Evolutionary conservation across 768 basidiomycete genomes (phyloP).

Genomic region (Macrolepiota fuliginosa): DNA sequence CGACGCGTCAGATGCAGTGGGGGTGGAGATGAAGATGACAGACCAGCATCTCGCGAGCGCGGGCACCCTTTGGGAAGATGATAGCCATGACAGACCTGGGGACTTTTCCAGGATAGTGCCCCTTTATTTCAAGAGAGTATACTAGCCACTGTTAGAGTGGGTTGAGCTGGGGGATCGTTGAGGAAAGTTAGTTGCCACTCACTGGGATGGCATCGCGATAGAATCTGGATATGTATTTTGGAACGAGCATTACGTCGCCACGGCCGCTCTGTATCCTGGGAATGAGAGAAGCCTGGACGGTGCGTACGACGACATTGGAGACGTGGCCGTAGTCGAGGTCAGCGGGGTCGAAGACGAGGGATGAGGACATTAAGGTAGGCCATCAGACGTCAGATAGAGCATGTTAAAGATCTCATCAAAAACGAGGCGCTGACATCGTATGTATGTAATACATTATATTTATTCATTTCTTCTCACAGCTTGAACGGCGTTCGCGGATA

Average conservation of each 20-base stretch:
- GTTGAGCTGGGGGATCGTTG: background rate
- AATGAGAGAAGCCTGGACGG: slow-evolving; percentile 9
- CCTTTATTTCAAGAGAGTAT: slow-evolving; percentile 7
- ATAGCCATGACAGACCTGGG: slow-evolving; percentile 8
- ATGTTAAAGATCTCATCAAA: background rate
- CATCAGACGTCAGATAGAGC: background rate
- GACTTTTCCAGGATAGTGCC: slow-evolving; percentile 11
- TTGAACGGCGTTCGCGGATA: slow-evolving; percentile 59
- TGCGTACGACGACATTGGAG: slow-evolving; percentile 12
- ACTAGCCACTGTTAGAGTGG: slow-evolving; percentile 1
- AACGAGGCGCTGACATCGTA: background rate
- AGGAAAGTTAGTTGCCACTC: background rate
- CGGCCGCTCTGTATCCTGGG: slow-evolving; percentile 11
- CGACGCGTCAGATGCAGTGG: background rate
- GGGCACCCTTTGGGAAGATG: slow-evolving; percentile 10
- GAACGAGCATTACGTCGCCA: slow-evolving; percentile 1
- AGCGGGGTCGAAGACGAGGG: slow-evolving; percentile 8
- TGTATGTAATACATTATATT: background rate
- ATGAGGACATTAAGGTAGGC: background rate
- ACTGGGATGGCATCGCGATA: slow-evolving; percentile 6
- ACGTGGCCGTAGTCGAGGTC: slow-evolving; percentile 9
- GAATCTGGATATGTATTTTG: slow-evolving; percentile 3
- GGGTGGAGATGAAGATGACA: background rate
- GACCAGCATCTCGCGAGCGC: slow-evolving; percentile 7
- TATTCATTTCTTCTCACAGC: slow-evolving; percentile 33